Percentiles rank a stretch among this genome's conserved stretches.
phyloP scores from a whole-genome alignment of 495 filamentous ascomycete genomes.

The Talaromyces liani region DNA sequence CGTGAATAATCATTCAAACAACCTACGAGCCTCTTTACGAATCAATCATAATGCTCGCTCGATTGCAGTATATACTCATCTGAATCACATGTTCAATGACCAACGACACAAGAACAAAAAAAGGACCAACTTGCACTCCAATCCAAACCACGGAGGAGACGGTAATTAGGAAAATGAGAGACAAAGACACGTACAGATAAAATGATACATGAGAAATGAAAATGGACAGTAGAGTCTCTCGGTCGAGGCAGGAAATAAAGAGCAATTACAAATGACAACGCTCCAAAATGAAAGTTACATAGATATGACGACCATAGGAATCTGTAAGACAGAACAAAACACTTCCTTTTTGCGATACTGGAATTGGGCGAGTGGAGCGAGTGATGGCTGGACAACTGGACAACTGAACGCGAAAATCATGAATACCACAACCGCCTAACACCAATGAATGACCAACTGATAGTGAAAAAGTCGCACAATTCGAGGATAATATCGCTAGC shows the following conservation, averaged over 20 bases:
- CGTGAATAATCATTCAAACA: too few relatives aligned
- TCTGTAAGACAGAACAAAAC: neutral
- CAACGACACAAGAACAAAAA: neutral
- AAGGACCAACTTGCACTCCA: neutral
- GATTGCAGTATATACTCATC: neutral
- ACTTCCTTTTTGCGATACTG: neutral
- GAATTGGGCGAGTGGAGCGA: constrained; percentile 2
- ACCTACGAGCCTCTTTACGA: too few relatives aligned
- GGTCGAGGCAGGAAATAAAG: neutral
- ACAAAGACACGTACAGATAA: neutral
- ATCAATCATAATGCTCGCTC: neutral
- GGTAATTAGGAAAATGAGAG: constrained; percentile 1
- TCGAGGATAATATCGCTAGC: constrained; percentile 2
- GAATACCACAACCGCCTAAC: neutral
- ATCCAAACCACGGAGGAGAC: neutral
- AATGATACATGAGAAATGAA: constrained; percentile 10
- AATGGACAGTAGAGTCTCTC: constrained; percentile 3
- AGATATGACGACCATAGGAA: neutral
- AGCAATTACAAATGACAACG: constrained; percentile 5
- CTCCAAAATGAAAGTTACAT: constrained; percentile 7
- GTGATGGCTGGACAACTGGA: neutral
- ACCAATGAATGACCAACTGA: neutral
- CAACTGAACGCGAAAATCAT: constrained; percentile 1
- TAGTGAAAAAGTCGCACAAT: neutral
- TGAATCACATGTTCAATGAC: neutral